These are phyloP conservation scores for Exsudoporus frostii DNA, from an alignment of 768 basidiomycete species.

Conservation along the genomic window DNA sequence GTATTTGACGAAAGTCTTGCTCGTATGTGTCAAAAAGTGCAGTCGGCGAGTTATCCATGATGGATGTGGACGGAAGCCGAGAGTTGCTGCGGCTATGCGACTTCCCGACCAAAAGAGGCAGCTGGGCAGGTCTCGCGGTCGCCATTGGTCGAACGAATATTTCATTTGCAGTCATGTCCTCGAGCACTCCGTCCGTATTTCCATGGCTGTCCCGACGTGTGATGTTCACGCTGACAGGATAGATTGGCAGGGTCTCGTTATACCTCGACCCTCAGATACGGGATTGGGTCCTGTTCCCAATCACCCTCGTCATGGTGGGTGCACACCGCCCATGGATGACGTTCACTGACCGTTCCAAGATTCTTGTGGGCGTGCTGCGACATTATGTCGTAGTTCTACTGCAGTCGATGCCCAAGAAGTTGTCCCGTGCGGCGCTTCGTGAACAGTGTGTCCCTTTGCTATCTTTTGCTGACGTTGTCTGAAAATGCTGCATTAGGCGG, in stretches of 20 bases:
- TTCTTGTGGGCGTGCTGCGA: constrained; percentile 87
- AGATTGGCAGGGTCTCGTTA: constrained; percentile 40
- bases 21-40: constrained; percentile 90
- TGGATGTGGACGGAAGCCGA: constrained; percentile 5
- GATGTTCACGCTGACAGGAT: constrained; percentile 6
- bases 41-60: constrained; percentile 81
- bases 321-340: background rate
- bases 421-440: constrained; percentile 71
- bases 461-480: background rate
- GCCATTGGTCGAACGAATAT: background rate
- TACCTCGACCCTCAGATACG: constrained; percentile 96
- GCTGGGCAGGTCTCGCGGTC: constrained; percentile 1
- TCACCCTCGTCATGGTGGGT: constrained; percentile 93
- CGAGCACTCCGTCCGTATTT: constrained; percentile 22
- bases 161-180: constrained; percentile 35
- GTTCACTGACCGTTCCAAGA: constrained; percentile 42
- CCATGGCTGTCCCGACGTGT: constrained; percentile 1
- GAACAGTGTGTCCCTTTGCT: constrained; percentile 72
- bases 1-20: constrained; percentile 84
- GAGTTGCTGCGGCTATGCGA: constrained; percentile 16
- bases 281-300: constrained; percentile 92
- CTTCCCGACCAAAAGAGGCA: constrained; percentile 27
- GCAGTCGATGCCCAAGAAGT: constrained; percentile 79
- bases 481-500: constrained; percentile 39
- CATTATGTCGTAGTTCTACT: constrained; percentile 90